Evolutionary conservation across 179 eudicot genomes (phyloP), one percentile per base, ranked within the genome.

Genomic region (Amaranthus tricolor): DNA sequence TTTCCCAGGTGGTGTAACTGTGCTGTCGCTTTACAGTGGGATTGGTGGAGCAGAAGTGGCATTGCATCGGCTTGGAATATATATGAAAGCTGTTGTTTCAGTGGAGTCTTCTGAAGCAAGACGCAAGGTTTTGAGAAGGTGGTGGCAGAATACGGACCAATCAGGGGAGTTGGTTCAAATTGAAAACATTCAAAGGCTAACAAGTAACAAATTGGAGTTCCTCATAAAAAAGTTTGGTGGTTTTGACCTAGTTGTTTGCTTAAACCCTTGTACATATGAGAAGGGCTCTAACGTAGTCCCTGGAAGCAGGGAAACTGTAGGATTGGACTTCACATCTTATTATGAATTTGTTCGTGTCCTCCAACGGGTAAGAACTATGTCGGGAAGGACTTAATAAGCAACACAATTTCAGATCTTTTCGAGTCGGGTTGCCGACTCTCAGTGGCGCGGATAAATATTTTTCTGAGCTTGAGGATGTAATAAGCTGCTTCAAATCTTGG

Each of bases 11-110:
- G 99, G 98, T 47, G 52, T 93, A n/a, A 82, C 83, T 5, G 45
- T 95, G 67, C 53, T 93, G 76, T 95, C 97, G 7, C 77, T 95
- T 51, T 89, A 85, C 73, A 89, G 87, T 43, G 97, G 99, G 62
- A 82, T 93, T 63, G 99, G 99, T 24, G 99, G 97, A 43, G 94
- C 90, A 16, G 96, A 93, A 75, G 82, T 95, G 48, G 75, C 99
- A 56, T 62, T 95, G 62, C 88, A 88, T 77, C 82, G 97, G 17
- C 92, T 95, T 40, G 97, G 97, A 6, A 86, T 93, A 54, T 87
- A 78, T 8, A 70, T 95, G 80, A 93, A 85, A 74, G 92, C 78
- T 7, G 89, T 95, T n/a, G 96, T 95, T 17, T 89, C 99, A 0
- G 85, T 95, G 8, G 99, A 95, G 80, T 81, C 91, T 4, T 86